Evolutionary conservation across 2,329 filamentous ascomycete genomes (phyloP), one percentile per base, ranked within the genome.

Genomic region (Golovinomyces cichoracearum): DNA sequence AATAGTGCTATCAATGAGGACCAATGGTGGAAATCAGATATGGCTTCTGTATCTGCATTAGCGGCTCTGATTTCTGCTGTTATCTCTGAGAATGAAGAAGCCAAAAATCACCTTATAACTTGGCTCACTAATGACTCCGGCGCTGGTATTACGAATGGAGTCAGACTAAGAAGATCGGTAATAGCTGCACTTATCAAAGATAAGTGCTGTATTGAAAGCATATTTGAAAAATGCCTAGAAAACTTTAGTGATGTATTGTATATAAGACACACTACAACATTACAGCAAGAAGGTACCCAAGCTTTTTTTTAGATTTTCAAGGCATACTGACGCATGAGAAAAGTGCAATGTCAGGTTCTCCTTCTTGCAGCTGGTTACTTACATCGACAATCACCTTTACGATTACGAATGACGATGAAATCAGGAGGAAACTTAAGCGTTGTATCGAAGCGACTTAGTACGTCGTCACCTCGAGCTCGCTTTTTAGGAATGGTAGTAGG

Each of bases 401-500:
- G 78, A 52, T 62, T 94, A 0, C 70, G 71, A 2, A 69, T 80
- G 51, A 66, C 85, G 27, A 71, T 83, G 48, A 76, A 80, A 48
- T 83, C 83, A 1, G 73, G 78, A 17, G 60, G 70, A 1, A 92
- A 93, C 57, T 68, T 93, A 45, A 78, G 73, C 53, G 72, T 78
- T 5, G 76, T 94, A 29, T 94, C 90, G 0, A 93, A 92, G 60
- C 74, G 86, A 22, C 73, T 98, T 5, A 75, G 76, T 12, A 73
- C 84, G 15, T 78, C 84, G 3, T 85, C 90, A 37, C 67, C 68
- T 5, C 72, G 78, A 54, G 78, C 82, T 15, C 74, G 85, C 17
- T 83, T 93, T 55, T 68, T 98, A 0, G 90, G 90, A 0, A 92
- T 98, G 76, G 69, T 82, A 1, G 76, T 93, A 27, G 90, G 83